Percentiles rank a stretch among this genome's conserved stretches.
These are phyloP conservation scores for Penstemon barbatus DNA, from an alignment of 257 asterid genomes.

Conservation along the genomic window DNA sequence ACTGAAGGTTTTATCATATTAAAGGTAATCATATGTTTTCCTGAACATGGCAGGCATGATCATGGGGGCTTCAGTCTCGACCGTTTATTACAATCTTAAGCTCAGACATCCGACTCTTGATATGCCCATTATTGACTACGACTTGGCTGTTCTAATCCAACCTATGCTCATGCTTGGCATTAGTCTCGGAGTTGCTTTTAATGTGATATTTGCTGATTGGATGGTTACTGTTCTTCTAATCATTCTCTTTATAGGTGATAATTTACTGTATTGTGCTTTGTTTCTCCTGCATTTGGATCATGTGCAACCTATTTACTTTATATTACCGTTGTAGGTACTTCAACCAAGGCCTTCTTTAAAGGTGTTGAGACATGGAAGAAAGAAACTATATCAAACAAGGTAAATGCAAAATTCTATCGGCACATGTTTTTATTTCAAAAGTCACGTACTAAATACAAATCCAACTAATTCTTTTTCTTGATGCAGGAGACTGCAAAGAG, in stretches of 20 bases:
- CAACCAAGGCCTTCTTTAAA: constrained; percentile 84
- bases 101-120: constrained; percentile 90
- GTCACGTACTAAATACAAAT: background rate
- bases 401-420: background rate
- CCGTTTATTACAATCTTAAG: constrained; percentile 89
- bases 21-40: constrained; percentile 10
- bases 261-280: constrained; percentile 5
- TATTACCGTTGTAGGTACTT: constrained; percentile 57
- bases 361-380: constrained; percentile 95
- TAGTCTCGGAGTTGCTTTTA: constrained; percentile 92
- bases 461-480: constrained; percentile 17
- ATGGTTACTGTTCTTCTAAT: constrained; percentile 95
- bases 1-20: constrained; percentile 8
- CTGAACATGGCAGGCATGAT: constrained; percentile 73
- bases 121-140: constrained; percentile 94
- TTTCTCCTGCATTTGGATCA: constrained; percentile 3
- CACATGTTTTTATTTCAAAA: background rate
- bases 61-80: constrained; percentile 92
- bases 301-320: background rate
- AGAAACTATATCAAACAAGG: constrained; percentile 85
- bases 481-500: constrained; percentile 72
- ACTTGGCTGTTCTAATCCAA: constrained; percentile 93
- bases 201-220: constrained; percentile 95
- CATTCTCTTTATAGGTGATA: constrained; percentile 74
- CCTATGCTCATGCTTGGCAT: constrained; percentile 99